These are phyloP conservation scores for Exidia glandulosa DNA, from an alignment of 768 basidiomycete species.

Conservation along the genomic window DNA sequence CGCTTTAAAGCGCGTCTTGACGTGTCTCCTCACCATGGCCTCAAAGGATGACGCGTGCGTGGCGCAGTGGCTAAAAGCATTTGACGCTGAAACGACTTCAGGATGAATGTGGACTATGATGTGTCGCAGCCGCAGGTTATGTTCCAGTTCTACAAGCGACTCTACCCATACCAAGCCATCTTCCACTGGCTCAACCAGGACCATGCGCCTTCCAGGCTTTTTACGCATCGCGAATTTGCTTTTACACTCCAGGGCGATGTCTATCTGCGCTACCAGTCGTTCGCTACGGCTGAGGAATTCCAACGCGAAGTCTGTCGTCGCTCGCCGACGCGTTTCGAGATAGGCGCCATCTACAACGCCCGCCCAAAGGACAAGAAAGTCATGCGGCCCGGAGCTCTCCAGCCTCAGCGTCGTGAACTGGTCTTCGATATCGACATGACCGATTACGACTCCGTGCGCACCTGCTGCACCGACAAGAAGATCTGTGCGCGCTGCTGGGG, in stretches of 20 bases:
- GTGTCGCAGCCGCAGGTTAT: slow-evolving; percentile 49
- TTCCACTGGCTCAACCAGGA: slow-evolving; percentile 94
- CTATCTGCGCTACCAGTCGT: slow-evolving; percentile 93
- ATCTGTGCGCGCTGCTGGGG: slow-evolving; percentile 93
- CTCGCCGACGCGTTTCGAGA: slow-evolving; percentile 91
- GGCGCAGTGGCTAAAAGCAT: too few species aligned
- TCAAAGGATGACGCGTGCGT: too few species aligned
- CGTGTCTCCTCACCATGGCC: too few species aligned
- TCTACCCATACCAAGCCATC: slow-evolving; percentile 92
- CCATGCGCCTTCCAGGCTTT: slow-evolving; percentile 65
- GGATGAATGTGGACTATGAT: slow-evolving; percentile 11
- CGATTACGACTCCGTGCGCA: slow-evolving; percentile 91
- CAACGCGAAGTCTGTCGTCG: slow-evolving; percentile 78
- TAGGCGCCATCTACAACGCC: slow-evolving; percentile 86
- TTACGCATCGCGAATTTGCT: slow-evolving; percentile 91
- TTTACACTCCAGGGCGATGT: slow-evolving; percentile 86
- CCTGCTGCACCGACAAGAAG: slow-evolving; percentile 83
- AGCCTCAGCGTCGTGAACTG: slow-evolving; percentile 75
- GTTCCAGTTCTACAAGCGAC: slow-evolving; percentile 72
- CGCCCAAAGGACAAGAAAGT: slow-evolving; percentile 89
- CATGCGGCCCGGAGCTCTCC: slow-evolving; percentile 53
- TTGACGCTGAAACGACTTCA: not conserved
- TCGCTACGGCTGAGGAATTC: slow-evolving; percentile 73
- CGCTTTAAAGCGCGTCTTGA: too few species aligned
- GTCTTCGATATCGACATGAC: slow-evolving; percentile 99